Evolutionary conservation across 2,329 filamentous ascomycete genomes (phyloP).

Genomic region (Helminthosporium solani): DNA sequence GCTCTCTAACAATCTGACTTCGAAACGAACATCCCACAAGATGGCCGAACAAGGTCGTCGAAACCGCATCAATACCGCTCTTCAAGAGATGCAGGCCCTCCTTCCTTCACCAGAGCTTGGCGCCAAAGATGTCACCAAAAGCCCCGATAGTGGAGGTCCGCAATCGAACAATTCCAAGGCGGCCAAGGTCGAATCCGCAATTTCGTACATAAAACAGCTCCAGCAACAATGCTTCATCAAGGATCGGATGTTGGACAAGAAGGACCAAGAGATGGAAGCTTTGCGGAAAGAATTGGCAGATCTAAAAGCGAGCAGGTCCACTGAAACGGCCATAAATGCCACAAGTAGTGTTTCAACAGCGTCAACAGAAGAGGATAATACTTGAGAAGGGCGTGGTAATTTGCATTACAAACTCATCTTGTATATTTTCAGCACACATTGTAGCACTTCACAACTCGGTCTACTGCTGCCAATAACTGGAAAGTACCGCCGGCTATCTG

Average conservation of each 20-base stretch:
- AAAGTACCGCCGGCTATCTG: not conserved
- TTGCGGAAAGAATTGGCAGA: conserved; percentile 53
- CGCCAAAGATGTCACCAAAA: conserved; percentile 31
- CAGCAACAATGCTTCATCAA: conserved; percentile 70
- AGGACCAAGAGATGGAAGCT: conserved; percentile 61
- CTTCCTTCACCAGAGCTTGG: conserved; percentile 61
- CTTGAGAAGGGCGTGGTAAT: not conserved
- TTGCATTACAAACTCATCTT: not conserved
- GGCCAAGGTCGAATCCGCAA: conserved; percentile 95
- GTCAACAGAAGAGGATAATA: conserved; percentile 3
- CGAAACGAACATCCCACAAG: conserved; percentile 96
- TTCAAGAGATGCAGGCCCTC: conserved; percentile 86
- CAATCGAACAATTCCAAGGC: conserved; percentile 70
- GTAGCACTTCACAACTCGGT: not conserved
- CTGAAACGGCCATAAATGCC: conserved; percentile 4
- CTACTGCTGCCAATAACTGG: not conserved
- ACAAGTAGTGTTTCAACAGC: not conserved
- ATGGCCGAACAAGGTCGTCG: conserved; percentile 94
- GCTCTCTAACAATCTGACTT: conserved; percentile 88
- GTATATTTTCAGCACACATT: not conserved
- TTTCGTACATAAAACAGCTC: conserved; percentile 87
- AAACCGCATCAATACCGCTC: conserved; percentile 90
- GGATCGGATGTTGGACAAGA: conserved; percentile 62
- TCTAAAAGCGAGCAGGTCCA: conserved; percentile 23
- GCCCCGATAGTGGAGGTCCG: conserved; percentile 38